Evolutionary conservation across 768 basidiomycete species (phyloP).

Genomic region (Tephrocybe sp.): DNA sequence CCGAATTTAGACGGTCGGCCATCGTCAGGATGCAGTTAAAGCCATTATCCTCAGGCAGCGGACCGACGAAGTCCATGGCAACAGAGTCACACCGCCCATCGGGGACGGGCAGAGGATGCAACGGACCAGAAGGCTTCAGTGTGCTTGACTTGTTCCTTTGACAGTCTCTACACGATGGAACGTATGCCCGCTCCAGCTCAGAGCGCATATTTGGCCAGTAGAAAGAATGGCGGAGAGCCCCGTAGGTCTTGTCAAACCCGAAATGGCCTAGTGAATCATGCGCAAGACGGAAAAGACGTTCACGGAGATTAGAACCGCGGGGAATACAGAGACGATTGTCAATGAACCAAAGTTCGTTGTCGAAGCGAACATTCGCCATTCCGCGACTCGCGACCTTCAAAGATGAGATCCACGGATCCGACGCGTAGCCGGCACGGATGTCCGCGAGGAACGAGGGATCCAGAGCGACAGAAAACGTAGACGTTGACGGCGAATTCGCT

Average conservation of each 20-base stretch:
- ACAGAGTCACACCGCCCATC: slow-evolving; percentile 22
- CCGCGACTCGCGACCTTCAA: no score
- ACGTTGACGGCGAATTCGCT: no score
- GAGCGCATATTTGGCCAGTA: slow-evolving; percentile 35
- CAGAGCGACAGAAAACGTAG: no score
- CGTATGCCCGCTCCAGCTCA: slow-evolving; percentile 9
- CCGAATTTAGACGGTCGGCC: slow-evolving; percentile 24
- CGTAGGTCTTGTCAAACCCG: slow-evolving; percentile 30
- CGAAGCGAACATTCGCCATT: no score
- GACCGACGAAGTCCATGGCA: slow-evolving; percentile 31
- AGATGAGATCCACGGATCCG: no score
- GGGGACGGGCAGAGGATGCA: slow-evolving; percentile 24
- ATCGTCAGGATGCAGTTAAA: slow-evolving; percentile 24
- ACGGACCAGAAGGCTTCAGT: slow-evolving; percentile 22
- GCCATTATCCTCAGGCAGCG: slow-evolving; percentile 25
- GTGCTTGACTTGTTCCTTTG: slow-evolving; percentile 29
- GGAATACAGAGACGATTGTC: no score
- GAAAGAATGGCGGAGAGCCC: slow-evolving; percentile 18
- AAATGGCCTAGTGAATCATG: slow-evolving; percentile 34
- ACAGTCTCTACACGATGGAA: slow-evolving; percentile 12
- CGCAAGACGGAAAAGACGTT: slow-evolving; percentile 22
- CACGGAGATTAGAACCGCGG: slow-evolving; percentile 11
- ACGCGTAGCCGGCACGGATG: no score
- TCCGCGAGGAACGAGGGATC: no score
- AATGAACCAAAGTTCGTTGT: no score